phyloP scores from a whole-genome alignment of 352 stramenopile genomes.

The Phytophthora syringae region DNA sequence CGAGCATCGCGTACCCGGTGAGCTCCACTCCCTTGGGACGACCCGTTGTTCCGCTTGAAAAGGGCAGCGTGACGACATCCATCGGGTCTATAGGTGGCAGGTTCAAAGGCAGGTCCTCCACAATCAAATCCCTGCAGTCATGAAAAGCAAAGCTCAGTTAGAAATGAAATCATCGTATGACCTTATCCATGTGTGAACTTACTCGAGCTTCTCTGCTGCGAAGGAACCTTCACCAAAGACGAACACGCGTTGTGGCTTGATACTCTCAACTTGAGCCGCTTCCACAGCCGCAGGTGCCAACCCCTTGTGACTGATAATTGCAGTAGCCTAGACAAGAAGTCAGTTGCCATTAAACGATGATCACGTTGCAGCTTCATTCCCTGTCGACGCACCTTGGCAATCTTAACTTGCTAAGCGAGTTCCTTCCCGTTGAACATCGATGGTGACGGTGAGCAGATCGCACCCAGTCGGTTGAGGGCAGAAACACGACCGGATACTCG shows the following conservation, averaged over 20 bases:
- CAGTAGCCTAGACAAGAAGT: slow-evolving; percentile 17
- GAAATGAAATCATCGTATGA: neutral
- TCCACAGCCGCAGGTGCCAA: slow-evolving; percentile 15
- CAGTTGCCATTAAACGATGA: neutral
- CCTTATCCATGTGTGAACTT: neutral
- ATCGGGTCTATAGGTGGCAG: slow-evolving; percentile 20
- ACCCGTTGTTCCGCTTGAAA: slow-evolving; percentile 94
- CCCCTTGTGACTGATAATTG: slow-evolving; percentile 16
- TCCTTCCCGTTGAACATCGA: slow-evolving; percentile 43
- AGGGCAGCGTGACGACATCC: slow-evolving; percentile 68
- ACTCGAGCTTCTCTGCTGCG: slow-evolving; percentile 26
- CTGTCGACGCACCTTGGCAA: slow-evolving; percentile 26
- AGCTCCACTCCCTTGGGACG: slow-evolving; percentile 89
- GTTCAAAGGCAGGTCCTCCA: slow-evolving; percentile 19
- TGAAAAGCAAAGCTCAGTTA: neutral
- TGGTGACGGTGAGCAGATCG: slow-evolving; percentile 50
- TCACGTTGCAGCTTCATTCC: neutral
- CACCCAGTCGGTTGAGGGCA: slow-evolving; percentile 53
- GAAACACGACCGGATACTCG: slow-evolving; percentile 57
- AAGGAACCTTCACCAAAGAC: slow-evolving; percentile 18
- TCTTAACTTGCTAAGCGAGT: slow-evolving; percentile 25
- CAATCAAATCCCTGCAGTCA: slow-evolving; percentile 26
- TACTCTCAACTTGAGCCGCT: slow-evolving; percentile 10
- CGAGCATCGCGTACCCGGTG: slow-evolving; percentile 80
- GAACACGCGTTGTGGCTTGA: slow-evolving; percentile 20